Evolutionary conservation across 164 flowering plant species (phyloP).

Genomic region (Berberis vulgaris): DNA sequence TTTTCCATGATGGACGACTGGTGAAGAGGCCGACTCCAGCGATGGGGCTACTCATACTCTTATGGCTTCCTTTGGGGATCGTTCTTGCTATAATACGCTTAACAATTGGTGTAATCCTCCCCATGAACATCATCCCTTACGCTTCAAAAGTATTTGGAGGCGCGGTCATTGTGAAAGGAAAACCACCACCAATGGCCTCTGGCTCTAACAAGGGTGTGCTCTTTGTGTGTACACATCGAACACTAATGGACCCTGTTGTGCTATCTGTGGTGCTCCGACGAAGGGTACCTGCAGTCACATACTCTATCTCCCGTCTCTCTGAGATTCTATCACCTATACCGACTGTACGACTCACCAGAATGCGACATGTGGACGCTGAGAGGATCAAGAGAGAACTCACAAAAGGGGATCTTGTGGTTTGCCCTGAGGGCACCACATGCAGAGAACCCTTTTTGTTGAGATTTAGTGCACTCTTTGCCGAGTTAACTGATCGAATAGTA

Average conservation of each 20-base stretch:
- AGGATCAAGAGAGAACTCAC: conserved; percentile 47
- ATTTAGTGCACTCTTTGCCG: conserved; percentile 90
- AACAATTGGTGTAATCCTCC: conserved; percentile 37
- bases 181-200: conserved; percentile 62
- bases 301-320: conserved; percentile 75
- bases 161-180: conserved; percentile 52
- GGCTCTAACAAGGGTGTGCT: conserved; percentile 52
- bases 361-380: conserved; percentile 66
- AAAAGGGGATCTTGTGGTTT: conserved; percentile 74
- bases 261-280: conserved; percentile 65
- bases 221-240: conserved; percentile 89
- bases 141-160: conserved; percentile 46
- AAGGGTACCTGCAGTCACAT: conserved; percentile 77
- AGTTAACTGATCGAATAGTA: conserved; percentile 78
- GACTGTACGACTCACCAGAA: conserved; percentile 68
- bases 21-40: conserved; percentile 74
- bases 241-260: conserved; percentile 94
- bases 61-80: conserved; percentile 86
- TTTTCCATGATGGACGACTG: conserved; percentile 95
- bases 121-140: conserved; percentile 53
- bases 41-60: conserved; percentile 58
- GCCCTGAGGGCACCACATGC: conserved; percentile 97
- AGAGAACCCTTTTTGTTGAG: conserved; percentile 83
- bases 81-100: conserved; percentile 56
- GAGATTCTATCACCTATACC: conserved; percentile 93